Evolutionary conservation across 1,284 basidiomycete species (phyloP).

Genomic region (Moesziomyces aphidis): DNA sequence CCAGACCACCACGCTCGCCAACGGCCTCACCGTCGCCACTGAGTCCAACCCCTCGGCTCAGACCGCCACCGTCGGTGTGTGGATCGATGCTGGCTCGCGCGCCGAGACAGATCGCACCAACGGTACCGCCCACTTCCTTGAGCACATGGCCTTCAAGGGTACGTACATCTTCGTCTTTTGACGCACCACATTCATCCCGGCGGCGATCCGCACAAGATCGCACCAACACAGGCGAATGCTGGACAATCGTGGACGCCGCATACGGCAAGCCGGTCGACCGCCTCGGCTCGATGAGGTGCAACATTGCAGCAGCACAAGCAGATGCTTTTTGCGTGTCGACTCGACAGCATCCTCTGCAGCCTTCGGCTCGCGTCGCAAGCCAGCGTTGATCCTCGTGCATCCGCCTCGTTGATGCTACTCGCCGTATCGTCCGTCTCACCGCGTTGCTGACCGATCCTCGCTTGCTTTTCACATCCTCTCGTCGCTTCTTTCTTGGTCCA

Average conservation of each 20-base stretch:
- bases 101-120: slow-evolving; percentile 94
- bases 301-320: not conserved
- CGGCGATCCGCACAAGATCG: not conserved
- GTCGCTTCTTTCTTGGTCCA: not conserved
- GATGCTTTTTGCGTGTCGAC: too few species aligned
- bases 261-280: not conserved
- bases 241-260: not conserved
- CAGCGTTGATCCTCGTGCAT: not conserved
- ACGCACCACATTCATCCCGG: not conserved
- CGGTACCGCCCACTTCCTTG: slow-evolving; percentile 98
- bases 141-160: slow-evolving; percentile 83
- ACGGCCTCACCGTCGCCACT: slow-evolving; percentile 68
- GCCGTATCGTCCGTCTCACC: not conserved
- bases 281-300: not conserved
- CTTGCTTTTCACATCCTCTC: not conserved
- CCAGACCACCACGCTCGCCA: slow-evolving; percentile 62
- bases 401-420: not conserved
- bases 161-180: slow-evolving; percentile 27
- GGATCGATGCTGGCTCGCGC: slow-evolving; percentile 97
- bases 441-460: slow-evolving; percentile 1
- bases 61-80: slow-evolving; percentile 97
- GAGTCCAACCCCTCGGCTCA: slow-evolving; percentile 93
- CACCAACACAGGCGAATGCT: not conserved
- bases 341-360: too few species aligned
- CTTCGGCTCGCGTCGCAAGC: not conserved